Base-by-base conservation (phyloP, 2,329 filamentous ascomycete genomes). In the Penicillium sp. region DNA sequence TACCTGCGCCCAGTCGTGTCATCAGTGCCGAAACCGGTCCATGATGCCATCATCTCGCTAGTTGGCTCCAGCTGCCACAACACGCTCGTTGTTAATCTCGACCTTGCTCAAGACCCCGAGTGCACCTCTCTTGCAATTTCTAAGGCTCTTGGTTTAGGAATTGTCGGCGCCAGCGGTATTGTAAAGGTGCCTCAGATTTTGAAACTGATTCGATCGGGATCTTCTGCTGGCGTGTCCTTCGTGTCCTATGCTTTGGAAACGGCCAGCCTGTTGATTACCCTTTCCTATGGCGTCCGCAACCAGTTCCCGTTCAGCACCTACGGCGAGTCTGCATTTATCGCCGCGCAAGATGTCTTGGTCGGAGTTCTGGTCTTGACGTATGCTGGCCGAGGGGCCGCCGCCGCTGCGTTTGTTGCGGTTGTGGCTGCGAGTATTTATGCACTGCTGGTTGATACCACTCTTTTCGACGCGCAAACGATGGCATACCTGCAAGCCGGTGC, bases 131-230 rank as follows among this genome's bases (percentile, higher is more conserved):
- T 97, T 56, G 93, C 89, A 69, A 86, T 98, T 74, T 96, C 91
- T 73, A 99, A 99, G 82, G 92, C 86, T 3, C 88, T 99, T 17
- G 94, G 95, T 61, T 90, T 98, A 70, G 95, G 89, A 76, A 99
- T 99, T 80, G 93, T 99, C 74, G 90, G 86, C 69, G 92, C 93
- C 57, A 93, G 91, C 30, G 89, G 91, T 58, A 88, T 98, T 71
- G 93, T 99, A 83, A 99, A 99, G 82, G 88, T 99, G 29, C 95
- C 95, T 0, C 95, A 99, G 83, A 94, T 99, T 75, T 79, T 97
- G 77, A 99, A 99, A 83, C 88, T 99, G 56, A 80, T 95, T 72
- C 84, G 85, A 73, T 93, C 92, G 52, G 86, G 88, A 72, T 97
- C 92, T 54, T 88, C 93, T 30, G 86, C 88, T 49, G 95, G 95